A percentile compares a stretch with the other conserved stretches of the same genome.
phyloP scores from a whole-genome alignment of 2,329 filamentous ascomycete genomes.

The Curvularia hawaiiensis region DNA sequence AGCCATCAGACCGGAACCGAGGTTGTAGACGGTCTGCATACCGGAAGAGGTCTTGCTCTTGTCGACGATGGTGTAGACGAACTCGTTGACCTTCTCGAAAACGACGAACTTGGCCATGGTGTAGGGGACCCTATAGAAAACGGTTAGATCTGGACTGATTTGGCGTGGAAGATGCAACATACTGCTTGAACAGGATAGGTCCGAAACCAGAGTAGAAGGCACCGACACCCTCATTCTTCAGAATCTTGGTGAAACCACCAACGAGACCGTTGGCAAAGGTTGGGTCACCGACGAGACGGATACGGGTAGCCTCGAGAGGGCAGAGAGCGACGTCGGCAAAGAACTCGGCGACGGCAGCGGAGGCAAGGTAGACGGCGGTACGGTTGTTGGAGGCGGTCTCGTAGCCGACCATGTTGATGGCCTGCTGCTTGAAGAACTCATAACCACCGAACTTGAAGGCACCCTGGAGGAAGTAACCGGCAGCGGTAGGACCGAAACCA shows the following conservation, averaged over 20 bases:
- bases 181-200: slow-evolving; percentile 53
- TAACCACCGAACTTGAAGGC: slow-evolving; percentile 95
- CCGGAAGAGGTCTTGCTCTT: slow-evolving; percentile 71
- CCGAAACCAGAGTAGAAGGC: slow-evolving; percentile 93
- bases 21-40: slow-evolving; percentile 80
- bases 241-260: slow-evolving; percentile 81
- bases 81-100: slow-evolving; percentile 85
- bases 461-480: slow-evolving; percentile 93
- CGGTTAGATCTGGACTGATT: slow-evolving; percentile 23
- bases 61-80: slow-evolving; percentile 70
- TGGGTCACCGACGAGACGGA: slow-evolving; percentile 88
- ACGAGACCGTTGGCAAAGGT: slow-evolving; percentile 82
- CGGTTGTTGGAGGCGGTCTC: slow-evolving; percentile 73
- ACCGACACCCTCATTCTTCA: slow-evolving; percentile 79
- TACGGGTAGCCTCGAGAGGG: slow-evolving; percentile 91
- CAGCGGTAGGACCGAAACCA: slow-evolving; percentile 82
- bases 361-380: slow-evolving; percentile 78
- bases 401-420: slow-evolving; percentile 78
- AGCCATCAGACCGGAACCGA: slow-evolving; percentile 82
- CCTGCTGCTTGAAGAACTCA: slow-evolving; percentile 95
- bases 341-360: slow-evolving; percentile 66
- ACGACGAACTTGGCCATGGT: slow-evolving; percentile 96
- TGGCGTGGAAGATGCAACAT: slow-evolving; percentile 18
- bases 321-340: slow-evolving; percentile 81
- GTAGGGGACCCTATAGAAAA: slow-evolving; percentile 73